Base-by-base conservation (phyloP, 495 filamentous ascomycete species). In the Penicillium verhagenii region DNA sequence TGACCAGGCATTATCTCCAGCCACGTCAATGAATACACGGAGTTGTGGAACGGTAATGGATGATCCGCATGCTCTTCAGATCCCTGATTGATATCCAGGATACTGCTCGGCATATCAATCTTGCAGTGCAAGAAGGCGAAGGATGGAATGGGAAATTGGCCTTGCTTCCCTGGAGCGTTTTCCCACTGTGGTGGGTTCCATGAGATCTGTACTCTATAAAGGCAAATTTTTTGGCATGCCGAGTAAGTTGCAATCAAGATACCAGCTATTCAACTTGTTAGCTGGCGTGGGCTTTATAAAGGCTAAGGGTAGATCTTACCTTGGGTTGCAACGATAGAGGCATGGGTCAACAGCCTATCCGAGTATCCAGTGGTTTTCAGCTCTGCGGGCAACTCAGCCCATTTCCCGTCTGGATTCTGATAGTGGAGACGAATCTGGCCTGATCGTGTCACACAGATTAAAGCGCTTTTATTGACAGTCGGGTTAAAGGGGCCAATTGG, bases 331-430 rank as follows among this genome's bases (percentile, higher is more conserved):
- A 86, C 86, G 52, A 94, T 74, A 13, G 91, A 80, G 3, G 91
- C 90, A 72, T 96, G 91, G 4, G 90, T 91, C 29, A 95, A 77
- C 14, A 89, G 60, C 45, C 90, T 83, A 46, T 87, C 82, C 10
- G 84, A 86, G 10, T 83, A 82, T 10, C 79, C 78, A 25, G 87
- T 78, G 57, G 80, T 86, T 58, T 92, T 89, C 29, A 94, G 61
- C 52, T 91, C 85, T 2, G 84, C 70, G 11, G 78, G 79, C 3
- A 83, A 79, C 58, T 91, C 86, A 42, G 84, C 79, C 75, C 87
- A 85, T 61, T 81, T 80, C 57, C 71, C 76, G 66, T 86, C 89
- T 21, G 74, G 72, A 52, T 81, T 85, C 52, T 92, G 88, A 56
- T 81, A 93, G 23, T 91, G 72, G 33, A 94, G 70, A 56, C 82